Percentiles rank a stretch among this genome's conserved stretches.
Evolutionary conservation across 1,284 basidiomycete genomes (phyloP).

Genomic region (Puccinia horiana): DNA sequence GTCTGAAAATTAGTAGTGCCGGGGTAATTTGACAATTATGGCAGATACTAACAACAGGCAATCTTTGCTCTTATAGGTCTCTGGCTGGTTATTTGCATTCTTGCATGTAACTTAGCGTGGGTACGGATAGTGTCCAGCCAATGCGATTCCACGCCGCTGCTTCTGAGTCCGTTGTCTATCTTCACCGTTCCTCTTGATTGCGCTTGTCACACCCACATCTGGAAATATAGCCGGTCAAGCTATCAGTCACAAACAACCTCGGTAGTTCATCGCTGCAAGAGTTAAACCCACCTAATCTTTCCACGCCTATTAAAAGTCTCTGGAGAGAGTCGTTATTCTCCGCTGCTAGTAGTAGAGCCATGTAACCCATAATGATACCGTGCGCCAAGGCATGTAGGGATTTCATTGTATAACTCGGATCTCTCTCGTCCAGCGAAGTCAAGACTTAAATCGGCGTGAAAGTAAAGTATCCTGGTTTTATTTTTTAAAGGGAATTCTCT

Average conservation of each 20-base stretch:
- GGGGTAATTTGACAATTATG: too few relatives aligned
- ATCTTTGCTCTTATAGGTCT: constrained; percentile 11
- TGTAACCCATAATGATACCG: background rate
- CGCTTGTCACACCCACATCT: background rate
- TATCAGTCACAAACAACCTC: background rate
- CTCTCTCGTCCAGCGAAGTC: background rate
- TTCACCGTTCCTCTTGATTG: background rate
- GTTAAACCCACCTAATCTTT: background rate
- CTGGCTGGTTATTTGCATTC: background rate
- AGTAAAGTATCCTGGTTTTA: background rate
- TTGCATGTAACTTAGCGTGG: background rate
- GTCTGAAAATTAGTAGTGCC: background rate
- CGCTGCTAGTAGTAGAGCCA: background rate
- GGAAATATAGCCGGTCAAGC: background rate
- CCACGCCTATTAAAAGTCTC: background rate
- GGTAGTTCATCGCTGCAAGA: background rate
- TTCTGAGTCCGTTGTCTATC: background rate
- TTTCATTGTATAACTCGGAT: background rate
- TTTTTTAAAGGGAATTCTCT: too few relatives aligned
- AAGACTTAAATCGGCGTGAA: too few relatives aligned
- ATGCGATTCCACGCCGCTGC: constrained; percentile 8
- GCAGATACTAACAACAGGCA: constrained; percentile 3
- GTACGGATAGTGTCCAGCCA: constrained; percentile 16
- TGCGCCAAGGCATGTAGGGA: background rate
- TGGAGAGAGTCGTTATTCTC: background rate